Evolutionary conservation across 805 yeast species (phyloP).

Genomic region (Scheffersomyces spartinae): DNA sequence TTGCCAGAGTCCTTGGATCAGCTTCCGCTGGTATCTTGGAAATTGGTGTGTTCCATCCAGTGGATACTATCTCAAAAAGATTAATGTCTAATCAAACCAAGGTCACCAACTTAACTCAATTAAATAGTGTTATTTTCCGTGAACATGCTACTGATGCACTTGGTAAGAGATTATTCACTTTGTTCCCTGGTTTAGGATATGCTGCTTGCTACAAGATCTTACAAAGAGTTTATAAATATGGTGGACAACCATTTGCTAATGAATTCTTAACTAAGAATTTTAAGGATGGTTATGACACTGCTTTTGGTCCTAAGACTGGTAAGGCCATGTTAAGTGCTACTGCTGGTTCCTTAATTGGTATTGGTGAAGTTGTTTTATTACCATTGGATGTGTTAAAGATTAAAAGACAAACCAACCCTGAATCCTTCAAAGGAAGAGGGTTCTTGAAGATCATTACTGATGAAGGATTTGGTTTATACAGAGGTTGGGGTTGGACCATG

Average conservation of each 20-base stretch:
- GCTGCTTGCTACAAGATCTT: slow-evolving; percentile 95
- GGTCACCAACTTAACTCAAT: slow-evolving; percentile 49
- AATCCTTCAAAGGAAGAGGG: slow-evolving; percentile 97
- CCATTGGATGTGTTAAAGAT: slow-evolving; percentile 96
- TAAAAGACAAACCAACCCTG: slow-evolving; percentile 99
- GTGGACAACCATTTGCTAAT: slow-evolving; percentile 98
- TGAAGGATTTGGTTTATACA: slow-evolving; percentile 87
- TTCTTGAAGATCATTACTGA: slow-evolving; percentile 75
- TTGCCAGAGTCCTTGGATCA: slow-evolving; percentile 88
- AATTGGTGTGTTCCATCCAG: slow-evolving; percentile 96
- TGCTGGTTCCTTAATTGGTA: slow-evolving; percentile 95
- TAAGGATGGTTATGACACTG: slow-evolving; percentile 54
- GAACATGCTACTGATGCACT: slow-evolving; percentile 66
- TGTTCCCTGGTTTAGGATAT: slow-evolving; percentile 96
- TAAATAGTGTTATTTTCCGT: slow-evolving; percentile 80
- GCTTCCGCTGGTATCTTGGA: slow-evolving; percentile 97
- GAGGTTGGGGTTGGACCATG: slow-evolving; percentile 99
- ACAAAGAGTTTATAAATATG: slow-evolving; percentile 97
- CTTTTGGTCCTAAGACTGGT: slow-evolving; percentile 89
- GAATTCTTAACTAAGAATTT: slow-evolving; percentile 76
- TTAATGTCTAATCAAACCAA: slow-evolving; percentile 73
- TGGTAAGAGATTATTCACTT: slow-evolving; percentile 60
- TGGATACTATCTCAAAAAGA: slow-evolving; percentile 95
- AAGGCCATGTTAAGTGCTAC: slow-evolving; percentile 95
- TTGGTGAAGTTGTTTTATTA: slow-evolving; percentile 90